phyloP scores from a whole-genome alignment of 768 basidiomycete genomes.

The Coprinopsis sp. region DNA sequence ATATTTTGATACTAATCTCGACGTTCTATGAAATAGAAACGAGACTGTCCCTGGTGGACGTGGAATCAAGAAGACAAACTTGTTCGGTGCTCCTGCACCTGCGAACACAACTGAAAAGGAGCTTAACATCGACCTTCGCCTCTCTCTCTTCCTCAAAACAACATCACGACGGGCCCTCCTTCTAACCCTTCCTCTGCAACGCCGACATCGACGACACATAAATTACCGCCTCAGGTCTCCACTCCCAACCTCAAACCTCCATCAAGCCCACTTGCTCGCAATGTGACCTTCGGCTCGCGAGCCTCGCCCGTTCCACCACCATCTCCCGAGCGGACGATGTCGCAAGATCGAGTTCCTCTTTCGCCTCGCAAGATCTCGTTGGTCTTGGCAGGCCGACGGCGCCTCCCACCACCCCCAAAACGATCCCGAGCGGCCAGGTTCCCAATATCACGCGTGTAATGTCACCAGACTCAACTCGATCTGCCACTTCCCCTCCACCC shows the following conservation, averaged over 20 bases:
- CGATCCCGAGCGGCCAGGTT: not conserved
- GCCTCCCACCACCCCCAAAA: too few relatives aligned
- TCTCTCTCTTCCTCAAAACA: slow-evolving; percentile 1
- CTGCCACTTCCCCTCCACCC: not conserved
- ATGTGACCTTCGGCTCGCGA: not conserved
- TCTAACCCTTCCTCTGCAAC: not conserved
- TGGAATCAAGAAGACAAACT: too few relatives aligned
- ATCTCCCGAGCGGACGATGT: too few relatives aligned
- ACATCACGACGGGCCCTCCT: not conserved
- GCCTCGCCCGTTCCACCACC: not conserved
- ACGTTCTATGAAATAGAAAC: too few relatives aligned
- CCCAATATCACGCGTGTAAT: not conserved
- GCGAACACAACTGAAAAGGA: too few relatives aligned
- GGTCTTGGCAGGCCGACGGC: not conserved
- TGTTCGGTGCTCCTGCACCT: too few relatives aligned
- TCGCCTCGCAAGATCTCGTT: not conserved
- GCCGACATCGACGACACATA: not conserved
- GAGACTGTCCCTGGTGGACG: too few relatives aligned
- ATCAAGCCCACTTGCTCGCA: not conserved
- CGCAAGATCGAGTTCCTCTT: not conserved
- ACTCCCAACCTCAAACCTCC: not conserved
- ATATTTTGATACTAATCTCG: too few relatives aligned
- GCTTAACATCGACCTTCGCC: not conserved
- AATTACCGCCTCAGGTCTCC: not conserved
- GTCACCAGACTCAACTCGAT: not conserved